Base-by-base conservation (phyloP, 257 asterid species). In the Orobanche coerulescens region DNA sequence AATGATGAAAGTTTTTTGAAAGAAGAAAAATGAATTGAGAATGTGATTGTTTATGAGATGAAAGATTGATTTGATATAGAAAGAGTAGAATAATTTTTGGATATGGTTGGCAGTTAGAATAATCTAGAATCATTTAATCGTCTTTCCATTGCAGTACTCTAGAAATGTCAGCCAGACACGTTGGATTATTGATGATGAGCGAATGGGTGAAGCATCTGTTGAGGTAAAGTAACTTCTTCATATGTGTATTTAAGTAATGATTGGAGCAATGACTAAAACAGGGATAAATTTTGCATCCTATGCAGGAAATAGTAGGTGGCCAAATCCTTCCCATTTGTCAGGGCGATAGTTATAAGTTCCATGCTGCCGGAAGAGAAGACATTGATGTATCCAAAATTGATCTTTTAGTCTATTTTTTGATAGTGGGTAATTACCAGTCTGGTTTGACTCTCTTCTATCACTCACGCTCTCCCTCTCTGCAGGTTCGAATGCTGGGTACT, bases 351-450 rank as follows among this genome's bases (percentile, higher is more conserved):
- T 92, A 84, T 72, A 92, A 92, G 81, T 92, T 92, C 69, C 98
- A 92, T 68, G 98, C 98, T 67, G 96, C 98, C 4, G 98, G 98
- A 60, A 82, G 98, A 80, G 98, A 92, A 83, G 98, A 92, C 74
- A 92, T 92, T 71, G 96, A 92, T 77, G 98, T 92, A 80, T 40
- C 62, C 33, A 36, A 61, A 66, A 64, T 2, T 66, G 23, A 28
- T 61, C 54, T 61, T 48, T 51, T 30, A 55, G 19, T 37, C 48
- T 16, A 54, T 66, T 12, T 56, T 58, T 23, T 73, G 15, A 37
- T 54, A 42, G 61, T 70, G 46, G 51, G 53, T 13, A 42, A n/a
- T 26, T 65, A 11, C 20, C 28, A 6, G 59, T 66, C 48, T 68
- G 31, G 50, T 64, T 58, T 68, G 20, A 48, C 42, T 42, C 53